A percentile compares a stretch with the other conserved stretches of the same genome.
These are phyloP conservation scores for Globisporangium spinosum DNA, from an alignment of 352 stramenopile species.

Conservation along the genomic window DNA sequence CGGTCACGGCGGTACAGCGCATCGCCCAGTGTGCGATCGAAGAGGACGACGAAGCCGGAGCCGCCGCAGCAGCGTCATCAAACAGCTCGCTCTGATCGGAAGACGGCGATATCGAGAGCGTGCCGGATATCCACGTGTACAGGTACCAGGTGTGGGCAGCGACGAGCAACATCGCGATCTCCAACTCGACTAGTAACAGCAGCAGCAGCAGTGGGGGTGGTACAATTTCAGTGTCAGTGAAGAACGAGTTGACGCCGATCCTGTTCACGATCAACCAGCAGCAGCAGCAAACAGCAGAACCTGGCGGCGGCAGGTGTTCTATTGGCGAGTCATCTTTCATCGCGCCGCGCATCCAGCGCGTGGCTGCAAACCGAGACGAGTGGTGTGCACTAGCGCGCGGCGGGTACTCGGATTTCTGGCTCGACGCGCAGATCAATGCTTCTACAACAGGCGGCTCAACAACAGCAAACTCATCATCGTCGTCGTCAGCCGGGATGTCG, in stretches of 20 bases:
- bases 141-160: not conserved
- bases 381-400: constrained; percentile 5
- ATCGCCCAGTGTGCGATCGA: constrained; percentile 10
- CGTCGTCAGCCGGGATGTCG: not conserved
- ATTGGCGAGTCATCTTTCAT: not conserved
- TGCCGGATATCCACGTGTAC: constrained; percentile 6
- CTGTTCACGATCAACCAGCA: constrained; percentile 10
- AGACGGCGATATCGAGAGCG: constrained; percentile 4
- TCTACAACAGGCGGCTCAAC: not conserved
- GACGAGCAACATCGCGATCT: not conserved
- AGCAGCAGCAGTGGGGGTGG: not conserved
- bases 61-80: not conserved
- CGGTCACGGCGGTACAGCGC: not conserved
- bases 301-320: not conserved
- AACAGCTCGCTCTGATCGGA: constrained; percentile 9
- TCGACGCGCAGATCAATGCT: not conserved
- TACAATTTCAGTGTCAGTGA: not conserved
- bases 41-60: not conserved
- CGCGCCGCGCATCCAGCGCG: constrained; percentile 2
- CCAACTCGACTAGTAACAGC: not conserved
- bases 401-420: constrained; percentile 10
- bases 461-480: not conserved
- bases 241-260: not conserved
- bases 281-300: not conserved
- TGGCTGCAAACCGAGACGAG: constrained; percentile 1